phyloP scores from a whole-genome alignment of 176 grass and related monocot genomes.

The Areca catechu region DNA sequence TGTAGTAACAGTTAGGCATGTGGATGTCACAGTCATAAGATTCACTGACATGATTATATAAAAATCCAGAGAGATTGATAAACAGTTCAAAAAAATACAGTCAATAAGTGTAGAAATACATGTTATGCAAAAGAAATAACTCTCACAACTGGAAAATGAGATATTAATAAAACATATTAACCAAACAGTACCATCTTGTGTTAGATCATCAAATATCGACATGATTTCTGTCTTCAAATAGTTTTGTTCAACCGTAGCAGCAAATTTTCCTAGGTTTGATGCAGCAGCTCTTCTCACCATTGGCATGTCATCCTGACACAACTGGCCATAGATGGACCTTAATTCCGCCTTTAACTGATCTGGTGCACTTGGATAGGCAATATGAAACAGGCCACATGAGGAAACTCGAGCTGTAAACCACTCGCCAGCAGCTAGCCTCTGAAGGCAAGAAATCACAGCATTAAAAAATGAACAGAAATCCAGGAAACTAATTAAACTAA shows the following conservation, averaged over 20 bases:
- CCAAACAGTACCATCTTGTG: conserved; percentile 66
- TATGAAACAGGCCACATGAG: conserved; percentile 82
- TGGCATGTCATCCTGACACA: conserved; percentile 97
- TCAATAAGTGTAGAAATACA: too few relatives aligned
- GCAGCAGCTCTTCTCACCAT: conserved; percentile 92
- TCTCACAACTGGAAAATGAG: too few relatives aligned
- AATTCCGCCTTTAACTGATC: conserved; percentile 73
- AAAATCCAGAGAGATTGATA: too few relatives aligned
- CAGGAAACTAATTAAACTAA: too few relatives aligned
- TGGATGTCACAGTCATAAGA: too few relatives aligned
- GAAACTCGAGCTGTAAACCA: conserved; percentile 91
- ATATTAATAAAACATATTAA: too few relatives aligned
- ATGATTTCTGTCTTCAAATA: conserved; percentile 73
- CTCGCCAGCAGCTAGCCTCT: conserved; percentile 72
- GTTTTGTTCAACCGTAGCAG: conserved; percentile 66
- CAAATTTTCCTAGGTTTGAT: conserved; percentile 90
- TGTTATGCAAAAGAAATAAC: too few relatives aligned
- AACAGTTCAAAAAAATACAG: too few relatives aligned
- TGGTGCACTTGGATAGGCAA: conserved; percentile 67
- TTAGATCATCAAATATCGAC: conserved; percentile 88
- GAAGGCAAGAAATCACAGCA: conserved; percentile 25
- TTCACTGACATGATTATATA: too few relatives aligned
- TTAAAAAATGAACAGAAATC: neutral
- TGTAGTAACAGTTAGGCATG: too few relatives aligned
- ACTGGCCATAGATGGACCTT: conserved; percentile 59